Conservation (phyloP, 176 grass and related monocot genomes). For the Raddia guianensis region DNA sequence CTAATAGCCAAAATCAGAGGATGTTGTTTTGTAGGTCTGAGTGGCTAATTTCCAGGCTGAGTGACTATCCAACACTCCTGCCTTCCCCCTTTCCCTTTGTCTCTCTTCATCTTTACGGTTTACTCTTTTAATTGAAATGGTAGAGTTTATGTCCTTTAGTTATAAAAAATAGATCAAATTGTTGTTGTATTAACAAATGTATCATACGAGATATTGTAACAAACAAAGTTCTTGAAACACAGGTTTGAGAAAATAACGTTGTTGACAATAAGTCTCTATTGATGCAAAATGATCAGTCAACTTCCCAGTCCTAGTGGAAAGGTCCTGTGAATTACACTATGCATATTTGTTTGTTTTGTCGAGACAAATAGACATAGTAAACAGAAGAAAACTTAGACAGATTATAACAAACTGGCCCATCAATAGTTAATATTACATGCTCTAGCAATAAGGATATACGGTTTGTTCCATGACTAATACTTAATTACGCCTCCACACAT, state of each 20-base stretch:
- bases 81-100: too few relatives aligned
- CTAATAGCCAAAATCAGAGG: too few relatives aligned
- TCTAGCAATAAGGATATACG: not conserved
- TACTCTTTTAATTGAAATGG: too few relatives aligned
- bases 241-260: slow-evolving; percentile 8
- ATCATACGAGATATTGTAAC: not conserved
- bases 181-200: not conserved
- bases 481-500: slow-evolving; percentile 14
- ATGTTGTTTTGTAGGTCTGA: too few relatives aligned
- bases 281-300: slow-evolving; percentile 8
- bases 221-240: slow-evolving; percentile 13
- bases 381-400: not conserved
- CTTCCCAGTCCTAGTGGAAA: not conserved
- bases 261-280: not conserved
- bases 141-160: too few relatives aligned
- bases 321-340: not conserved
- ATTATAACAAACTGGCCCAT: not conserved
- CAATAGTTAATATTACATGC: not conserved
- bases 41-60: too few relatives aligned
- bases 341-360: not conserved
- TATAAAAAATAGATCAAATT: not conserved
- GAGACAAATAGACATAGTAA: slow-evolving; percentile 19
- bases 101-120: too few relatives aligned
- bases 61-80: too few relatives aligned
- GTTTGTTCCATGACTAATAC: slow-evolving; percentile 13